Conservation (phyloP, 129 eudicot species). For the Centrapalus pauciflorus region DNA sequence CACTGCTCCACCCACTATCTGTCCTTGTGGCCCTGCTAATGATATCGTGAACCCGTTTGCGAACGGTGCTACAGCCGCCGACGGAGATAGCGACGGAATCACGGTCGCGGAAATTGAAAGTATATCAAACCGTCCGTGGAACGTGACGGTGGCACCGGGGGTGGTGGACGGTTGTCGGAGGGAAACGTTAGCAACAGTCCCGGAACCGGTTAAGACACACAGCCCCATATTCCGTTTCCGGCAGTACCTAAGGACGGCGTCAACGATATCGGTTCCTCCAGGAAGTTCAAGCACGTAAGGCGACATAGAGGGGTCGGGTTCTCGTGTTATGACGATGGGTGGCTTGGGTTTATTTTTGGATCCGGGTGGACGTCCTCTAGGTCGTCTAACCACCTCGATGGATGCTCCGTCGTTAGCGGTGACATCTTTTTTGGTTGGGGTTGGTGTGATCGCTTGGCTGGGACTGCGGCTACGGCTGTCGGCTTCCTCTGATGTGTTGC, state of each 20-base stretch:
- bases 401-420: constrained; percentile 50
- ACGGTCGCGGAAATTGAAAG: constrained; percentile 57
- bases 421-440: constrained; percentile 7
- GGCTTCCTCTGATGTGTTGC: constrained; percentile 44
- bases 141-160: constrained; percentile 52
- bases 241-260: constrained; percentile 31
- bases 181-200: constrained; percentile 55
- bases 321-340: constrained; percentile 55
- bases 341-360: constrained; percentile 78
- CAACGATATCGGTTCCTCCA: constrained; percentile 45
- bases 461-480: constrained; percentile 39
- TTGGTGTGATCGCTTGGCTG: constrained; percentile 1
- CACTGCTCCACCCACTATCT: constrained; percentile 68
- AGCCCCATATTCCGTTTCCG: constrained; percentile 44
- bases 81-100: constrained; percentile 17
- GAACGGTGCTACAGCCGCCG: constrained; percentile 15
- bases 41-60: constrained; percentile 48
- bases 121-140: constrained; percentile 74
- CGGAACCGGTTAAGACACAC: constrained; percentile 50
- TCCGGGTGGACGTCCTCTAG: constrained; percentile 81
- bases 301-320: constrained; percentile 54
- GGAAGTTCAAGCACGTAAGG: constrained; percentile 66
- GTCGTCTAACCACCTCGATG: constrained; percentile 58
- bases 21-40: constrained; percentile 74
- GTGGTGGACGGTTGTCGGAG: constrained; percentile 60